phyloP scores from a whole-genome alignment of 805 yeast genomes.

The Kuraishia capsulata region DNA sequence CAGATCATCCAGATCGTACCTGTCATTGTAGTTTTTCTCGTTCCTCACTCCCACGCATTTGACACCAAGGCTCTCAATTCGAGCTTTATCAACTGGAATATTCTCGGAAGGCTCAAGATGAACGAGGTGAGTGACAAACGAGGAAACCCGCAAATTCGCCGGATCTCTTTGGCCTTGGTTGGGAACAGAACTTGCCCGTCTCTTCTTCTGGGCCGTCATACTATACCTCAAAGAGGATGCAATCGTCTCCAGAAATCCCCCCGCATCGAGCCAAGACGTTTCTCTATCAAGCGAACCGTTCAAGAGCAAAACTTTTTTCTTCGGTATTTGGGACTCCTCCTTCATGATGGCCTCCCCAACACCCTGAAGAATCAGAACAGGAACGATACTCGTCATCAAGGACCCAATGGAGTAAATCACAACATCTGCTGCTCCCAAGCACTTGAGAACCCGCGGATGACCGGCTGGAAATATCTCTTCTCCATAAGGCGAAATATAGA shows the following conservation, averaged over 20 bases:
- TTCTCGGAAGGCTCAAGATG: conserved; percentile 39
- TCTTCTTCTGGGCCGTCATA: conserved; percentile 13
- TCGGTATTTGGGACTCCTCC: conserved; percentile 6
- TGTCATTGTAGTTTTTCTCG: conserved; percentile 13
- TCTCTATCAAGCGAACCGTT: conserved; percentile 79
- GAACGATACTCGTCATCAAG: conserved; percentile 78
- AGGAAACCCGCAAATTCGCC: background rate
- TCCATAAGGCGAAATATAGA: conserved; percentile 81
- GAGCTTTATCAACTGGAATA: conserved; percentile 36
- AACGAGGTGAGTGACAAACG: conserved; percentile 56
- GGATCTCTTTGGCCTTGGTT: background rate
- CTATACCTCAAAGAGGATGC: conserved; percentile 50
- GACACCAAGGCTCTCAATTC: conserved; percentile 33
- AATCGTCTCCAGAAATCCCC: conserved; percentile 48
- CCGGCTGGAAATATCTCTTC: conserved; percentile 77
- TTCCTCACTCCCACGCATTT: conserved; percentile 32
- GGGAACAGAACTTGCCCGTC: conserved; percentile 6
- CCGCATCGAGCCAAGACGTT: conserved; percentile 57
- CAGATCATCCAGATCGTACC: conserved; percentile 35
- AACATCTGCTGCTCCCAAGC: conserved; percentile 39
- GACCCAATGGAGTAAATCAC: conserved; percentile 81
- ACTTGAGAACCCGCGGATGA: conserved; percentile 47
- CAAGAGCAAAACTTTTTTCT: conserved; percentile 50
- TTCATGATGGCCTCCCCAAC: conserved; percentile 51
- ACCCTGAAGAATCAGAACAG: conserved; percentile 67